Percentiles rank a stretch among this genome's conserved stretches.
Evolutionary conservation across 148 eudicot species (phyloP).

Genomic region (Mesembryanthemum crystallinum): DNA sequence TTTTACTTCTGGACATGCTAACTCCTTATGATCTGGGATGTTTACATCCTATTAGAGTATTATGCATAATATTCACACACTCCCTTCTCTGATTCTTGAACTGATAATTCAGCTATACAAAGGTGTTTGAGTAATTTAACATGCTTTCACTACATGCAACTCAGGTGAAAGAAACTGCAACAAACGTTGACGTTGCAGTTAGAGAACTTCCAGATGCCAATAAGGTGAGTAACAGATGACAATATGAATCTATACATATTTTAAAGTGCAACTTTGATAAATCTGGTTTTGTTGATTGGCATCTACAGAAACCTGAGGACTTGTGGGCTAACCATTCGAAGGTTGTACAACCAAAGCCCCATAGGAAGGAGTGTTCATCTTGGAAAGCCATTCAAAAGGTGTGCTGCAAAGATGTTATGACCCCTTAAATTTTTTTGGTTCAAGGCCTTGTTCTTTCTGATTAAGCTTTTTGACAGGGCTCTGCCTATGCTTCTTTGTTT

Average conservation of each 20-base stretch:
- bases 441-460: neutral
- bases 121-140: neutral
- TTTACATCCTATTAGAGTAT: neutral
- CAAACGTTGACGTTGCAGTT: conserved; percentile 79
- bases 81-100: neutral
- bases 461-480: neutral
- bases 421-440: neutral
- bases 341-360: conserved; percentile 88
- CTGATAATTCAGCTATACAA: neutral
- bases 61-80: neutral
- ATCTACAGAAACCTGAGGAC: conserved; percentile 87
- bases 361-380: conserved; percentile 61
- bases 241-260: conserved; percentile 2
- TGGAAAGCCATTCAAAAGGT: conserved; percentile 92
- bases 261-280: neutral
- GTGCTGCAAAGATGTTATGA: neutral
- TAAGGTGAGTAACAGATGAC: conserved; percentile 47
- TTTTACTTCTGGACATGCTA: no score
- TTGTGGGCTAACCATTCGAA: conserved; percentile 93
- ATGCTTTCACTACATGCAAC: conserved; percentile 9
- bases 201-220: conserved; percentile 99
- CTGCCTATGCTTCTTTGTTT: neutral
- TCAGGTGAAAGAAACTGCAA: conserved; percentile 93
- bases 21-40: no score
- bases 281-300: conserved; percentile 4